phyloP scores from a whole-genome alignment of 768 basidiomycete genomes.

The Fistulinella prunicolor region DNA sequence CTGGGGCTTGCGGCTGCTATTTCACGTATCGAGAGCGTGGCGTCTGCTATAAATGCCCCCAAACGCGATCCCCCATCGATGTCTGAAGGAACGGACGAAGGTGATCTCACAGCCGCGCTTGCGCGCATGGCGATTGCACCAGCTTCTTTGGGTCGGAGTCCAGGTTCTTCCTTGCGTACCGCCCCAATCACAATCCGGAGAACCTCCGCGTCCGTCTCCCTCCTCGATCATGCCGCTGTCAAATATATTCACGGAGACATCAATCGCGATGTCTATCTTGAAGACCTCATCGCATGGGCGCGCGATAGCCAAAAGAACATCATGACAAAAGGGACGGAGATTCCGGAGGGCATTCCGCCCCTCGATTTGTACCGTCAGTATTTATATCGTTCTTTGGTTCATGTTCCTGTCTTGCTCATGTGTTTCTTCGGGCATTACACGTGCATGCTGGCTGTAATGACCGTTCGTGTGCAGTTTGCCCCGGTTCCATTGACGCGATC shows the following conservation, averaged over 20 bases:
- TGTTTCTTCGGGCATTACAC: not conserved
- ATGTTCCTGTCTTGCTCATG: not conserved
- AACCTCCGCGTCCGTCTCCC: slow-evolving; percentile 51
- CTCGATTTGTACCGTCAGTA: slow-evolving; percentile 79
- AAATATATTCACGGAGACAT: slow-evolving; percentile 74
- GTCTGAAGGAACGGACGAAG: slow-evolving; percentile 37
- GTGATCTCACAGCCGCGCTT: slow-evolving; percentile 47
- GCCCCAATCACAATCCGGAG: slow-evolving; percentile 45
- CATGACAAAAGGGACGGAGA: slow-evolving; percentile 62
- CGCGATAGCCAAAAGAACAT: slow-evolving; percentile 61
- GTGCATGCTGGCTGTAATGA: not conserved
- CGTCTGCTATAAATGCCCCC: not conserved
- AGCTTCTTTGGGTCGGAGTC: not conserved
- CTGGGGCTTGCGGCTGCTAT: slow-evolving; percentile 79
- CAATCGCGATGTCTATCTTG: slow-evolving; percentile 62
- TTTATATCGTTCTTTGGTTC: not conserved
- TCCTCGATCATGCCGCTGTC: slow-evolving; percentile 60
- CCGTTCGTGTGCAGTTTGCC: slow-evolving; percentile 57
- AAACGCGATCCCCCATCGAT: not conserved
- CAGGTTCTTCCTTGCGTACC: slow-evolving; percentile 15
- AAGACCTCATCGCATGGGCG: slow-evolving; percentile 59
- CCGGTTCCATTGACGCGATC: slow-evolving; percentile 70
- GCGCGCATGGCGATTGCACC: slow-evolving; percentile 40
- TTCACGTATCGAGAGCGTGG: slow-evolving; percentile 57
- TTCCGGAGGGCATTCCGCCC: slow-evolving; percentile 67